Evolutionary conservation across 139 green algal species (phyloP).

Genomic region (Chlamydomonas schloesseri): DNA sequence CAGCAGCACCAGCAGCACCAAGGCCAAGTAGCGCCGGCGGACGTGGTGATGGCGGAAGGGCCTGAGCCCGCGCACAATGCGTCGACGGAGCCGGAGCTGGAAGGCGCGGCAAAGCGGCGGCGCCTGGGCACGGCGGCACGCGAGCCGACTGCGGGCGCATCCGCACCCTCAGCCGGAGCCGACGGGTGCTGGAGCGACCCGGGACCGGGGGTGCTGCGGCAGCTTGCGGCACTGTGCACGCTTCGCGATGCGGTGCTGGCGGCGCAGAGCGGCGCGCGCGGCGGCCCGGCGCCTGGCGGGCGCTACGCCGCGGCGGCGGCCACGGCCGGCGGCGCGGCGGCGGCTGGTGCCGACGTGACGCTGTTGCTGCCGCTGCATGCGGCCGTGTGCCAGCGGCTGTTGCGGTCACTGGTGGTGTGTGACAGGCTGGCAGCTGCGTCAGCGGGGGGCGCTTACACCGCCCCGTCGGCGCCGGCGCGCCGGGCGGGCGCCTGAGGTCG

Average conservation of each 20-base stretch:
- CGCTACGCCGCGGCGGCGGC: not conserved
- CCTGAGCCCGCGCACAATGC: not conserved
- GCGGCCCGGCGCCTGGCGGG: not conserved
- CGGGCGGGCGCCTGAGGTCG: too few species aligned
- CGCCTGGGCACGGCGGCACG: too few species aligned
- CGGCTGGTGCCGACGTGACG: not conserved
- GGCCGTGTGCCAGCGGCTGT: constrained; percentile 18
- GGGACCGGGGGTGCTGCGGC: not conserved
- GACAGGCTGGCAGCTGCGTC: not conserved
- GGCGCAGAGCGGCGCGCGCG: constrained; percentile 17
- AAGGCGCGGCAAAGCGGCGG: not conserved
- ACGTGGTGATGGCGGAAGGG: too few species aligned
- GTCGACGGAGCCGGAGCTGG: not conserved
- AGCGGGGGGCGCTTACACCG: too few species aligned
- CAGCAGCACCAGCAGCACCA: not conserved
- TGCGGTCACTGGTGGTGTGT: not conserved
- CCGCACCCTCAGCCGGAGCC: too few species aligned
- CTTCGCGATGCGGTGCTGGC: constrained; percentile 10
- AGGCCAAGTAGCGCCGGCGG: too few species aligned
- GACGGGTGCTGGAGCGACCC: not conserved
- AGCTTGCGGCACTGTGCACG: constrained; percentile 9
- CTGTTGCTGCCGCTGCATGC: constrained; percentile 33
- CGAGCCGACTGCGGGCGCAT: not conserved
- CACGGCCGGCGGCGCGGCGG: not conserved
- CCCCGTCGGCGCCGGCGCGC: too few species aligned